Conservation (phyloP, 441 rosid genomes). For the Arabidopsis lyrata region DNA sequence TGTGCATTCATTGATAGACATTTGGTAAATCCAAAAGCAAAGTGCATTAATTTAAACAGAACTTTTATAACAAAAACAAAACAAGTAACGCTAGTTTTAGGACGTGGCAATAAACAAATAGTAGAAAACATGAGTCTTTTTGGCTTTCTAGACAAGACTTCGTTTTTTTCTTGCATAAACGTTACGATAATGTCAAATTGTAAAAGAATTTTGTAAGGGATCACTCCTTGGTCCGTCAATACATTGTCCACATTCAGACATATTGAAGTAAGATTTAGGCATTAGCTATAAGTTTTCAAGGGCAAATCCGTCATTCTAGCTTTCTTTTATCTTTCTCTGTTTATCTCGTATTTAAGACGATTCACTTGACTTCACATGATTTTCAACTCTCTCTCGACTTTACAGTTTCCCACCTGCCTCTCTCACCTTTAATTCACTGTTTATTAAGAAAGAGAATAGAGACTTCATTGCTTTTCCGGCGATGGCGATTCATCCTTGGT, state of each 20-base stretch:
- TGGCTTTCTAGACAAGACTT: not conserved
- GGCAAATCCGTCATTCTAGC: not conserved
- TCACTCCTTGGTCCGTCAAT: not conserved
- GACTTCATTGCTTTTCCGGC: not conserved
- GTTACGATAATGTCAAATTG: not conserved
- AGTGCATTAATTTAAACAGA: not conserved
- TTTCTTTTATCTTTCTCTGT: not conserved
- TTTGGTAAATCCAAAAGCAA: conserved; percentile 14
- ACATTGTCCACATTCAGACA: not conserved
- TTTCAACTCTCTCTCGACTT: not conserved
- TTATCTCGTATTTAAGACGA: not conserved
- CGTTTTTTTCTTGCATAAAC: not conserved
- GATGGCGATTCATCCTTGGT: conserved; percentile 1
- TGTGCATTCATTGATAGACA: conserved; percentile 3
- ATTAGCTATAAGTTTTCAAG: not conserved
- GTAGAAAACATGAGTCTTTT: not conserved
- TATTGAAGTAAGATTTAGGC: not conserved
- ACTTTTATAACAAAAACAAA: not conserved
- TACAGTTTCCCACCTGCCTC: not conserved
- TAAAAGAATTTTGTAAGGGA: not conserved
- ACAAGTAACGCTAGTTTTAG: not conserved
- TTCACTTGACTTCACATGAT: conserved; percentile 4
- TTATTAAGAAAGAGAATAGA: not conserved
- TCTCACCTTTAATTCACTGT: not conserved
- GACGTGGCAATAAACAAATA: not conserved